Percentiles rank a stretch among this genome's conserved stretches.
Evolutionary conservation across 441 rosid genomes (phyloP).

Genomic region (Eutrema salsugineum): DNA sequence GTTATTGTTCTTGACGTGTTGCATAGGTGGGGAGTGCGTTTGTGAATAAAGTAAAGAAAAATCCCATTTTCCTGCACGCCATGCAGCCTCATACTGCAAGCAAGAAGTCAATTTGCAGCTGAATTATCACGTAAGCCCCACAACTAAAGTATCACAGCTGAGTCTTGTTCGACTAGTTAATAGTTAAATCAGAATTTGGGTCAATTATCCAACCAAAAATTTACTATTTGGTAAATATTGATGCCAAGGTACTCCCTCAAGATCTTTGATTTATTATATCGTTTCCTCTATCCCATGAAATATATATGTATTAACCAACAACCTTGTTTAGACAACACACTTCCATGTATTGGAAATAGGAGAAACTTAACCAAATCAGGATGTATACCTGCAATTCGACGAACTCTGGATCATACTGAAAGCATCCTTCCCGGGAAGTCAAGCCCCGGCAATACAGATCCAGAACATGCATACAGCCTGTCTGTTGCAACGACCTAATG

Average conservation of each 20-base stretch:
- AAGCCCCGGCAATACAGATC: conserved; percentile 90
- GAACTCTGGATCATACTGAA: conserved; percentile 79
- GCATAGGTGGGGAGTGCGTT: conserved; percentile 44
- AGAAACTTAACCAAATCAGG: neutral
- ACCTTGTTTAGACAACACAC: neutral
- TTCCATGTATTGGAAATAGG: neutral
- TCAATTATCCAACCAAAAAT: neutral
- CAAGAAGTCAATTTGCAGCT: conserved; percentile 17
- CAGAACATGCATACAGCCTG: conserved; percentile 87
- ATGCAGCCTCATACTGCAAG: conserved; percentile 96
- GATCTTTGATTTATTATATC: conserved; percentile 4
- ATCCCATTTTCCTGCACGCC: conserved; percentile 99
- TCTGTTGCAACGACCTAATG: conserved; percentile 91
- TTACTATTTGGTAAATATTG: conserved; percentile 2
- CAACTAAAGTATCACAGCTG: conserved; percentile 1
- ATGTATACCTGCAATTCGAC: conserved; percentile 81
- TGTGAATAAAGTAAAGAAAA: conserved; percentile 62
- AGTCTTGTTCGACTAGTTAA: neutral
- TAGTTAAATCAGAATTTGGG: neutral
- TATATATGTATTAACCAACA: neutral
- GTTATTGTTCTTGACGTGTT: conserved; percentile 48
- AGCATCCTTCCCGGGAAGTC: conserved; percentile 64
- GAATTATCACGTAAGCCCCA: conserved; percentile 10
- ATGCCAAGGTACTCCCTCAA: conserved; percentile 6
- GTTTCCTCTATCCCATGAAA: conserved; percentile 12